These are phyloP conservation scores for Monilinia fructigena DNA, from an alignment of 2,329 filamentous ascomycete species.

Conservation along the genomic window DNA sequence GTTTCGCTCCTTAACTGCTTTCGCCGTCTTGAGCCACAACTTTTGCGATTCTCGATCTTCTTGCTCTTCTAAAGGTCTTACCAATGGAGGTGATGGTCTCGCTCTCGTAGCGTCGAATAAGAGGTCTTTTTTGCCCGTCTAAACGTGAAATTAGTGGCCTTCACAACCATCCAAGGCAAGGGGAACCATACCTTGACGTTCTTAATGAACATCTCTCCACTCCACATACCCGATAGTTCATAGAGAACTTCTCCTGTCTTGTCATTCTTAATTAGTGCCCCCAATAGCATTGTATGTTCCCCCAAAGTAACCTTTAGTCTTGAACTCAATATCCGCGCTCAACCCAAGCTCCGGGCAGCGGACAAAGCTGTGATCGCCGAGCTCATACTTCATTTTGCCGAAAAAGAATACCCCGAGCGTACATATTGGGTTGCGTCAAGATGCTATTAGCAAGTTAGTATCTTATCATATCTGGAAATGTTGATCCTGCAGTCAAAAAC, in stretches of 20 bases:
- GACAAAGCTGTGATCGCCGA: slow-evolving; percentile 93
- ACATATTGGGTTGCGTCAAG: slow-evolving; percentile 98
- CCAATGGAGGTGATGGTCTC: slow-evolving; percentile 70
- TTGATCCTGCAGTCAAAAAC: neutral
- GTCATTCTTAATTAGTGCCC: slow-evolving; percentile 85
- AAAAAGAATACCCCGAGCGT: slow-evolving; percentile 96
- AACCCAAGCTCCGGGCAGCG: slow-evolving; percentile 85
- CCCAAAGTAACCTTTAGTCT: slow-evolving; percentile 95
- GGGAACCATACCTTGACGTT: slow-evolving; percentile 63
- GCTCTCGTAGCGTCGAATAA: slow-evolving; percentile 84
- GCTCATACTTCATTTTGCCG: slow-evolving; percentile 99
- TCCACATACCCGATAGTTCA: slow-evolving; percentile 91
- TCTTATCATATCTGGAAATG: neutral
- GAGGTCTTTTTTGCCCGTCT: slow-evolving; percentile 86
- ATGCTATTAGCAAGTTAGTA: slow-evolving; percentile 46
- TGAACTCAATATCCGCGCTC: slow-evolving; percentile 92
- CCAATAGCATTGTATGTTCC: slow-evolving; percentile 96
- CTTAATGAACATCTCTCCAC: slow-evolving; percentile 90
- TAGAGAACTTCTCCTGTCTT: slow-evolving; percentile 83
- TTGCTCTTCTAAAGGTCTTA: slow-evolving; percentile 81
- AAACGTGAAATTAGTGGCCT: slow-evolving; percentile 22
- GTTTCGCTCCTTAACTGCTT: slow-evolving; percentile 79
- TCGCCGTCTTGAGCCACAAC: slow-evolving; percentile 78
- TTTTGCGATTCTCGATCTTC: slow-evolving; percentile 85
- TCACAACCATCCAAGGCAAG: neutral